phyloP scores from a whole-genome alignment of 148 eudicot genomes.

The Rhododendron ferrugineum region DNA sequence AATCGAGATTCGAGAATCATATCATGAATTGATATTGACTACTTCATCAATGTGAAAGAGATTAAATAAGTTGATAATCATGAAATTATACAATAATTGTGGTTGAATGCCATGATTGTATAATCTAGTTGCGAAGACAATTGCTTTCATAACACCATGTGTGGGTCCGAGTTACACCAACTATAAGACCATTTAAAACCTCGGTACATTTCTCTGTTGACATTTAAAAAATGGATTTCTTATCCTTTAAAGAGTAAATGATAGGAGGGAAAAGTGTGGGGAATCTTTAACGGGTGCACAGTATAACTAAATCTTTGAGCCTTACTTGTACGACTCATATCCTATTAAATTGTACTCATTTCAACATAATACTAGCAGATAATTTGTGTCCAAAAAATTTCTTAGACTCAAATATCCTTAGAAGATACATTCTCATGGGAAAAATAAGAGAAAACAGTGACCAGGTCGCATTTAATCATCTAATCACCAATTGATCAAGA shows the following conservation, averaged over 20 bases:
- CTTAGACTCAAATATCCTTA: not conserved
- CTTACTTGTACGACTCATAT: not conserved
- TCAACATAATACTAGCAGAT: not conserved
- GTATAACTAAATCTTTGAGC: not conserved
- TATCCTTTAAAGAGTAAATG: not conserved
- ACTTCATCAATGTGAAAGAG: not conserved
- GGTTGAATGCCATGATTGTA: not conserved
- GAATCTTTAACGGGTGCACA: not conserved
- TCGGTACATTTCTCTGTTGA: not conserved
- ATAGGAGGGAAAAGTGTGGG: not conserved
- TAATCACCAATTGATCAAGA: not conserved
- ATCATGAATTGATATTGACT: not conserved
- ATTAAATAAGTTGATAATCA: not conserved
- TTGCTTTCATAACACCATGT: not conserved
- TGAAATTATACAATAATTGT: not conserved
- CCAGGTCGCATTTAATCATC: not conserved
- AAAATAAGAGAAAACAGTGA: not conserved
- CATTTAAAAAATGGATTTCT: not conserved
- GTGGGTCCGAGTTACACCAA: not conserved
- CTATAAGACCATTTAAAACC: not conserved
- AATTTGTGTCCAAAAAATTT: not conserved
- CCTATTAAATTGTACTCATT: not conserved
- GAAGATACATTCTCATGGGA: not conserved
- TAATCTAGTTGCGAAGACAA: not conserved
- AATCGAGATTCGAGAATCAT: not conserved